Evolutionary conservation across 495 filamentous ascomycete genomes (phyloP).

Genomic region (Daldinia childiae): DNA sequence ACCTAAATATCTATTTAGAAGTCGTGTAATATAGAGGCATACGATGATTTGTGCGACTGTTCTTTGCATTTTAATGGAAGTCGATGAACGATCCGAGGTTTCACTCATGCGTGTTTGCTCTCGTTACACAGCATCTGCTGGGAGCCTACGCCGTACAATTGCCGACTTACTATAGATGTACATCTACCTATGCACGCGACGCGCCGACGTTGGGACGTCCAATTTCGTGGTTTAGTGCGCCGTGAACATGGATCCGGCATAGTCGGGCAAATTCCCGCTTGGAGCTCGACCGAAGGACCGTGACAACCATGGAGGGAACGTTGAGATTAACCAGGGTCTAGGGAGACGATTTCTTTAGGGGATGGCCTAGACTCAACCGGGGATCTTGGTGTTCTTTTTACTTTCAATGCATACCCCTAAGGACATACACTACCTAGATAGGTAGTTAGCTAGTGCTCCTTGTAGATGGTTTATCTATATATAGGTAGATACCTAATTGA

Average conservation of each 20-base stretch:
- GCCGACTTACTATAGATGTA: not conserved
- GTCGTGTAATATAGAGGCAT: not conserved
- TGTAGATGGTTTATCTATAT: not conserved
- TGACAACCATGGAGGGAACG: slow-evolving; percentile 3
- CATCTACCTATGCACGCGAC: slow-evolving; percentile 11
- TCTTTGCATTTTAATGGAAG: not conserved
- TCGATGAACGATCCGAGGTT: not conserved
- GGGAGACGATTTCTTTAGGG: slow-evolving; percentile 3
- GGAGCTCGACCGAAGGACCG: slow-evolving; percentile 23
- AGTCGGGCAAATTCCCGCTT: slow-evolving; percentile 21
- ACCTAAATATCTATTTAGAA: not conserved
- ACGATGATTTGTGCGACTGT: slow-evolving; percentile 1
- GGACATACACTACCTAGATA: too few species aligned
- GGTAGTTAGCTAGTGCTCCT: too few species aligned
- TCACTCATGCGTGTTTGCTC: slow-evolving; percentile 26
- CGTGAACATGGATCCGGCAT: slow-evolving; percentile 9
- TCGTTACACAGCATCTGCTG: slow-evolving; percentile 27
- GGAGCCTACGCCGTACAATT: not conserved
- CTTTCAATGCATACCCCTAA: not conserved
- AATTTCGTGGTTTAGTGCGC: not conserved
- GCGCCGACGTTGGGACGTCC: slow-evolving; percentile 10
- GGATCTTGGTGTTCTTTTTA: not conserved
- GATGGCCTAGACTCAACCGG: slow-evolving; percentile 20
- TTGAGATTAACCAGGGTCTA: slow-evolving; percentile 7
- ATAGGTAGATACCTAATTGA: not conserved